Evolutionary conservation across 352 stramenopile species (phyloP).

Genomic region (Phytopythium boreale): DNA sequence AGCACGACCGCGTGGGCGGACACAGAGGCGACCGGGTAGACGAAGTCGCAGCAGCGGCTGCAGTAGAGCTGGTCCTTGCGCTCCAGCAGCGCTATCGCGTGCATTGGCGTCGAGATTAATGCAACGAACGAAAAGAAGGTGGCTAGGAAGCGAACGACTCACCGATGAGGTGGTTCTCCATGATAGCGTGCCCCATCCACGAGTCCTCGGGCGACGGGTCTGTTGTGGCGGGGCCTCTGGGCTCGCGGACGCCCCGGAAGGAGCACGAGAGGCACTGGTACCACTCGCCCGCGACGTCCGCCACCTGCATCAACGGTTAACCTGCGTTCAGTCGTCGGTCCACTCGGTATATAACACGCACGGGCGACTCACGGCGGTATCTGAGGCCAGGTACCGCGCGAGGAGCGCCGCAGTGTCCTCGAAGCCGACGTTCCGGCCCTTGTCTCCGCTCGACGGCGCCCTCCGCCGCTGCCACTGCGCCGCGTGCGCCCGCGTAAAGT

Average conservation of each 20-base stretch:
- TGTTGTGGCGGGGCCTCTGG: not conserved
- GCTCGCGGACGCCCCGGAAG: conserved; percentile 40
- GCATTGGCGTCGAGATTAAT: not conserved
- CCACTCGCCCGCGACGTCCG: conserved; percentile 17
- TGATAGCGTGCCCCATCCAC: conserved; percentile 55
- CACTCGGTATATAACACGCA: not conserved
- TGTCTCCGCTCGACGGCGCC: not conserved
- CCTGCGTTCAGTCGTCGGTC: too few relatives aligned
- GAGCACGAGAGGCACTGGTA: conserved; percentile 52
- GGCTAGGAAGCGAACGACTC: not conserved
- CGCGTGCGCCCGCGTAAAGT: conserved; percentile 3
- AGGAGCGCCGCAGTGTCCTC: conserved; percentile 10
- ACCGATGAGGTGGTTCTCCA: conserved; percentile 62
- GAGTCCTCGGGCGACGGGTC: not conserved
- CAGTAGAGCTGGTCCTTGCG: conserved; percentile 57
- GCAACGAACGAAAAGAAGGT: not conserved
- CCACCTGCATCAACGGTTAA: not conserved
- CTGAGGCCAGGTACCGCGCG: conserved; percentile 14
- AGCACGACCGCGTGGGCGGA: conserved; percentile 15
- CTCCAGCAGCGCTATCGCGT: conserved; percentile 33
- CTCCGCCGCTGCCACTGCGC: conserved; percentile 1
- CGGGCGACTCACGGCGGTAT: not conserved
- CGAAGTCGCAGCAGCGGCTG: conserved; percentile 51
- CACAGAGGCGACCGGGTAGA: conserved; percentile 41
- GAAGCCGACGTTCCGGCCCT: not conserved